Evolutionary conservation across 805 yeast genomes (phyloP).

Genomic region (Clavispora fructus): DNA sequence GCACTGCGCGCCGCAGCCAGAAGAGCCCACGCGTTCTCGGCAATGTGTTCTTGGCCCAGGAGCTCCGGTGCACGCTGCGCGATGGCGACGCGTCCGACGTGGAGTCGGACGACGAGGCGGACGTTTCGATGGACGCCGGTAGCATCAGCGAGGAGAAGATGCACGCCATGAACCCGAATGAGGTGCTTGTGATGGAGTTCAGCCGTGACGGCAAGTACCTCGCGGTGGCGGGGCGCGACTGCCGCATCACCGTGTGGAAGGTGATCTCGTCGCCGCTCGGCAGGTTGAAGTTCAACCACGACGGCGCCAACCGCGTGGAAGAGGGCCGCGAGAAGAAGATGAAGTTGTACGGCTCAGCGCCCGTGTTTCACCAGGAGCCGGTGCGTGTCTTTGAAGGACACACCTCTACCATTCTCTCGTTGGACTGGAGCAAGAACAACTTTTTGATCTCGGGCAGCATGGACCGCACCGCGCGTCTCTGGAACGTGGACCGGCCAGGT

Average conservation of each 20-base stretch:
- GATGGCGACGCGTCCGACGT: slow-evolving; percentile 14
- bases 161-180: slow-evolving; percentile 23
- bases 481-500: slow-evolving; percentile 71
- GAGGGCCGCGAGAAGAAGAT: slow-evolving; percentile 10
- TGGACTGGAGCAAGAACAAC: slow-evolving; percentile 86
- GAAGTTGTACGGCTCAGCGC: slow-evolving; percentile 47
- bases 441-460: slow-evolving; percentile 76
- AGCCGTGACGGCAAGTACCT: slow-evolving; percentile 74
- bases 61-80: slow-evolving; percentile 19
- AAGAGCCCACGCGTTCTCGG: slow-evolving; percentile 43
- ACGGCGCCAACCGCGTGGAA: slow-evolving; percentile 15
- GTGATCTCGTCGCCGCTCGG: slow-evolving; percentile 71
- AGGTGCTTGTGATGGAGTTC: slow-evolving; percentile 73
- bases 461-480: slow-evolving; percentile 76
- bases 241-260: slow-evolving; percentile 67
- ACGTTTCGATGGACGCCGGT: slow-evolving; percentile 3
- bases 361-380: slow-evolving; percentile 73
- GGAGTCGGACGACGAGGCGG: slow-evolving; percentile 16
- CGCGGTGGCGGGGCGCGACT: slow-evolving; percentile 81
- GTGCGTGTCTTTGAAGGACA: slow-evolving; percentile 60
- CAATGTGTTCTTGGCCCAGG: slow-evolving; percentile 63
- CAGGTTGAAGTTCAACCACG: slow-evolving; percentile 41
- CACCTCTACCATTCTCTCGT: slow-evolving; percentile 58
- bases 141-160: slow-evolving; percentile 5
- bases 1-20: slow-evolving; percentile 42